A percentile compares a stretch with the other conserved stretches of the same genome.
Evolutionary conservation across 345 rosid genomes (phyloP).

Genomic region (Eucalyptus fibrosa): DNA sequence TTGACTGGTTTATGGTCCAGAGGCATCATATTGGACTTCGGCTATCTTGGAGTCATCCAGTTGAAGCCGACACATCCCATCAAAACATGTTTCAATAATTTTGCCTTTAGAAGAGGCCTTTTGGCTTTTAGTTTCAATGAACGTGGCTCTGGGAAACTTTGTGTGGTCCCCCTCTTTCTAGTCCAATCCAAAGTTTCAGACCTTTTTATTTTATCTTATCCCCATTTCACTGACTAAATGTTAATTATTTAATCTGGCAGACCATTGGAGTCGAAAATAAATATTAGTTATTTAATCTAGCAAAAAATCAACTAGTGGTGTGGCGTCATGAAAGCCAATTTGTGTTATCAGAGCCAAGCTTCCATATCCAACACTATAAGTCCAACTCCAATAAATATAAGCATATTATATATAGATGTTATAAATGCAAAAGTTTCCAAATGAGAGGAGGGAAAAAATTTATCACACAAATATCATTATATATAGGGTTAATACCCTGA

Average conservation of each 20-base stretch:
- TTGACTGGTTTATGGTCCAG: too few species aligned
- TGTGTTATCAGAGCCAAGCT: background rate
- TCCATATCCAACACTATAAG: background rate
- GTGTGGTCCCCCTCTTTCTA: background rate
- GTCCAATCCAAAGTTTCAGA: background rate
- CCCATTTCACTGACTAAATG: background rate
- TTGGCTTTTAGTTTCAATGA: background rate
- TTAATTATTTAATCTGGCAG: background rate
- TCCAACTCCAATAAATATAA: background rate
- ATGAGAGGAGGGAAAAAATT: too few species aligned
- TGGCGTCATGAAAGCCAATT: background rate
- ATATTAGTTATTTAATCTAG: background rate
- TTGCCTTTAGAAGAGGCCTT: background rate
- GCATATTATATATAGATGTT: too few species aligned
- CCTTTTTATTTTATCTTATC: background rate
- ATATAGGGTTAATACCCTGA: too few species aligned
- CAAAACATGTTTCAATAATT: fast-evolving
- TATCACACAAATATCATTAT: too few species aligned
- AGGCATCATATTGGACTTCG: background rate
- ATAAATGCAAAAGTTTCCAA: too few species aligned
- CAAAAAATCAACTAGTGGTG: background rate
- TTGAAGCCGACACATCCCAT: background rate
- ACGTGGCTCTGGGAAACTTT: background rate
- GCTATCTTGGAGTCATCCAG: background rate
- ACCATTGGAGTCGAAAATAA: background rate